A percentile compares a stretch with the other conserved stretches of the same genome.
phyloP scores from a whole-genome alignment of 495 filamentous ascomycete species.

The Aeminium ludgeri region DNA sequence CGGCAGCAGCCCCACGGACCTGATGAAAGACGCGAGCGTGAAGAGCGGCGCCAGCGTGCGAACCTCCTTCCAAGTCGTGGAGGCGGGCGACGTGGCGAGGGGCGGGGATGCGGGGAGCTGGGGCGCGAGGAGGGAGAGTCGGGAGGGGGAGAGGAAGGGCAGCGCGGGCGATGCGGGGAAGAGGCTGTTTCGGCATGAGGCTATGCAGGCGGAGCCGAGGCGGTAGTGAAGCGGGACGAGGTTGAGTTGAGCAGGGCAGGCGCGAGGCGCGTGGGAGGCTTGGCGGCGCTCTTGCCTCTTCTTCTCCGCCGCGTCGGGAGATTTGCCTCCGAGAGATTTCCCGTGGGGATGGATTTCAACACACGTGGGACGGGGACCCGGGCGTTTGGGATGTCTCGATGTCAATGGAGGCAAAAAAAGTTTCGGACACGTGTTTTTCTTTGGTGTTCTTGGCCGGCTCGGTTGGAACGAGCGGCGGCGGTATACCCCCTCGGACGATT shows the following conservation, averaged over 20 bases:
- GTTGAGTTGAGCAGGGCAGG: too few relatives aligned
- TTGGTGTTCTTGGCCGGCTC: neutral
- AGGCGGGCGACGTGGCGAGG: neutral
- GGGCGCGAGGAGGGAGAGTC: neutral
- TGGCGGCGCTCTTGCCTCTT: too few relatives aligned
- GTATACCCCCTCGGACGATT: neutral
- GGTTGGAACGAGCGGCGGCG: too few relatives aligned
- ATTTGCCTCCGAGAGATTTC: too few relatives aligned
- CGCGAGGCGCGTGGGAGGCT: too few relatives aligned
- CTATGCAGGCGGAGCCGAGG: slow-evolving; percentile 11
- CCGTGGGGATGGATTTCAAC: too few relatives aligned
- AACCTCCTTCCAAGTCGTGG: slow-evolving; percentile 9
- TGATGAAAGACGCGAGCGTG: slow-evolving; percentile 12
- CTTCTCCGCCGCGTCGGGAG: too few relatives aligned
- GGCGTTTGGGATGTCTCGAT: too few relatives aligned
- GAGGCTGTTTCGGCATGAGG: slow-evolving; percentile 15
- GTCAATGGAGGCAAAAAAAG: too few relatives aligned
- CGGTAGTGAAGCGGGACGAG: neutral
- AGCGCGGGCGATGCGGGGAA: slow-evolving; percentile 17
- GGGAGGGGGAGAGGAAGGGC: neutral
- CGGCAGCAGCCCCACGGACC: slow-evolving; percentile 9
- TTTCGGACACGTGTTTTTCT: too few relatives aligned
- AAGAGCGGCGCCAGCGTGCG: slow-evolving; percentile 14
- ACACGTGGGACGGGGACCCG: too few relatives aligned
- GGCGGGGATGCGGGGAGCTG: neutral